Percentiles rank a stretch among this genome's conserved stretches.
These are phyloP conservation scores for Tephrocybe rancida DNA, from an alignment of 768 basidiomycete genomes.

Conservation along the genomic window DNA sequence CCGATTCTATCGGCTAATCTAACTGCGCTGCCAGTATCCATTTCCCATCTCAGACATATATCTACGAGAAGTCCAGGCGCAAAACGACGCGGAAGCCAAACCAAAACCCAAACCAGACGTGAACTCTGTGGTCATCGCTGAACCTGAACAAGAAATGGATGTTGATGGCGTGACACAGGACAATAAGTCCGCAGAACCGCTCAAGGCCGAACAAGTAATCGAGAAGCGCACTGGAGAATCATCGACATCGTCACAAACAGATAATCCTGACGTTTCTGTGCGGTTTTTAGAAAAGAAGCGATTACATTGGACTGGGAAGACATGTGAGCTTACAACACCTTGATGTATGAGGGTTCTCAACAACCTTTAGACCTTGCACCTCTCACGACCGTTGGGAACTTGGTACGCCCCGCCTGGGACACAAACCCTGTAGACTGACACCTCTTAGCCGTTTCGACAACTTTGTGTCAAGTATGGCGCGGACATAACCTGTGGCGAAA, in stretches of 20 bases:
- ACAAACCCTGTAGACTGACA: not conserved
- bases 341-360: not conserved
- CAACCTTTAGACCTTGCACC: constrained; percentile 49
- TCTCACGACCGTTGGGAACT: constrained; percentile 92
- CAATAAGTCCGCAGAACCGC: not conserved
- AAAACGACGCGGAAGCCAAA: constrained; percentile 30
- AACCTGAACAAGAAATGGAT: constrained; percentile 43
- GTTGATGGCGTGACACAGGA: constrained; percentile 12
- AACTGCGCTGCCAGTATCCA: constrained; percentile 53
- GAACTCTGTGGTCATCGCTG: constrained; percentile 32
- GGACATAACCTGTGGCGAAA: constrained; percentile 96
- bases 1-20: not conserved
- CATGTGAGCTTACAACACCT: constrained; percentile 53
- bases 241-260: constrained; percentile 35
- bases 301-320: constrained; percentile 83
- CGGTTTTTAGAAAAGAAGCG: constrained; percentile 85
- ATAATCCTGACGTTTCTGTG: constrained; percentile 69
- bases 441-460: constrained; percentile 82
- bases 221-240: constrained; percentile 37
- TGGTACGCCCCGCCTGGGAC: constrained; percentile 49
- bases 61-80: constrained; percentile 49
- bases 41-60: constrained; percentile 67
- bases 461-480: constrained; percentile 86
- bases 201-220: constrained; percentile 20
- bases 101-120: constrained; percentile 21